Evolutionary conservation across 2,329 filamentous ascomycete species (phyloP).

Genomic region (Botryotinia calthae): DNA sequence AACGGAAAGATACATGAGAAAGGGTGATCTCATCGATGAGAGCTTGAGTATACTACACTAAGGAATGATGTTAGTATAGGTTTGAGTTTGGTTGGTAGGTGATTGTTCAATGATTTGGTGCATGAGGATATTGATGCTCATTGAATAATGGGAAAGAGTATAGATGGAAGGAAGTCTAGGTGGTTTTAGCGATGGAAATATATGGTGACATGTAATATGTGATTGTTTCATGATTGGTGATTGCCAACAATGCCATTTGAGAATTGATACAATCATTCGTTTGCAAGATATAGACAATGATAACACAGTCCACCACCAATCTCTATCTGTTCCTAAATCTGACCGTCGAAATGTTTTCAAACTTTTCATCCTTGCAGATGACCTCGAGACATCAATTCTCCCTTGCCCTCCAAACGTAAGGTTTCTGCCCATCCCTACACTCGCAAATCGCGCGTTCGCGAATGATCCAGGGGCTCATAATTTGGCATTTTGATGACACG

Average conservation of each 20-base stretch:
- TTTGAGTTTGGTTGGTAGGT: neutral
- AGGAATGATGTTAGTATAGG: neutral
- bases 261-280: neutral
- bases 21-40: too few relatives aligned
- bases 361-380: neutral
- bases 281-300: neutral
- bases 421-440: neutral
- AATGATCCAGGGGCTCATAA: conserved; percentile 1
- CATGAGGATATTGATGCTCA: neutral
- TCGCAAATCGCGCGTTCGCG: neutral
- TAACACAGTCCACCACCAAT: neutral
- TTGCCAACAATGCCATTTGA: neutral
- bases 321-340: neutral
- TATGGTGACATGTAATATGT: neutral
- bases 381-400: neutral
- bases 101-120: neutral
- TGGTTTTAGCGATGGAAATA: neutral
- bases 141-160: neutral
- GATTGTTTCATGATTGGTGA: neutral
- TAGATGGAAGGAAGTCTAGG: neutral
- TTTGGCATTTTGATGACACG: neutral
- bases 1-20: too few relatives aligned
- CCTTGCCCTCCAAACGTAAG: conserved; percentile 3
- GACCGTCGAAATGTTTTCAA: neutral
- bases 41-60: neutral